Evolutionary conservation across 306 rosid species (phyloP).

Genomic region (Sesbania bispinosa): DNA sequence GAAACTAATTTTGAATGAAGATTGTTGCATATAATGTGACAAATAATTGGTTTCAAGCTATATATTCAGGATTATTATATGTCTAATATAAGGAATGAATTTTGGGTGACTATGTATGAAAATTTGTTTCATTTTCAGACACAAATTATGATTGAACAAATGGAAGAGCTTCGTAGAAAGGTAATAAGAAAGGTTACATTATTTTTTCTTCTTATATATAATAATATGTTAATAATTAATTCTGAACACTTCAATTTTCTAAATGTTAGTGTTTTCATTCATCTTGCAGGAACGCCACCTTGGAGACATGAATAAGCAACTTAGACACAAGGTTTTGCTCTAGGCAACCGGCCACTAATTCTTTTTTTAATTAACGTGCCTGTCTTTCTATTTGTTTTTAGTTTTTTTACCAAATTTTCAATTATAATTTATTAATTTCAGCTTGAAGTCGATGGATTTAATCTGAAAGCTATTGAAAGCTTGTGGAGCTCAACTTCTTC

Average conservation of each 20-base stretch:
- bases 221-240: background rate
- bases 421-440: too few relatives aligned
- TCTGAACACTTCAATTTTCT: background rate
- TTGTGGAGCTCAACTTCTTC: constrained; percentile 56
- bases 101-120: background rate
- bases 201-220: background rate
- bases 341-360: too few relatives aligned
- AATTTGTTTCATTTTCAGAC: constrained; percentile 47
- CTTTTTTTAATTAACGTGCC: too few relatives aligned
- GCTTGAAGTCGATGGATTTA: constrained; percentile 72
- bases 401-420: too few relatives aligned
- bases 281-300: constrained; percentile 69
- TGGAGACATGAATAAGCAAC: constrained; percentile 72
- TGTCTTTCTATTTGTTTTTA: too few relatives aligned
- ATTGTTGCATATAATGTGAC: too few relatives aligned
- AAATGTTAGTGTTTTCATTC: background rate
- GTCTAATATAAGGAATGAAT: too few relatives aligned
- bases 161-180: constrained; percentile 80
- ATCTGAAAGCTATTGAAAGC: constrained; percentile 55
- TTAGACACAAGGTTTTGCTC: constrained; percentile 69
- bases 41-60: too few relatives aligned
- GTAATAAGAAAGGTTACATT: constrained; percentile 28
- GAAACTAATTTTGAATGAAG: too few relatives aligned
- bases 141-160: constrained; percentile 70
- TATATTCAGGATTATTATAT: too few relatives aligned